Percentiles rank a stretch among this genome's conserved stretches.
phyloP scores from a whole-genome alignment of 192 early-diverging fungal species.

The Coemansia sp. region DNA sequence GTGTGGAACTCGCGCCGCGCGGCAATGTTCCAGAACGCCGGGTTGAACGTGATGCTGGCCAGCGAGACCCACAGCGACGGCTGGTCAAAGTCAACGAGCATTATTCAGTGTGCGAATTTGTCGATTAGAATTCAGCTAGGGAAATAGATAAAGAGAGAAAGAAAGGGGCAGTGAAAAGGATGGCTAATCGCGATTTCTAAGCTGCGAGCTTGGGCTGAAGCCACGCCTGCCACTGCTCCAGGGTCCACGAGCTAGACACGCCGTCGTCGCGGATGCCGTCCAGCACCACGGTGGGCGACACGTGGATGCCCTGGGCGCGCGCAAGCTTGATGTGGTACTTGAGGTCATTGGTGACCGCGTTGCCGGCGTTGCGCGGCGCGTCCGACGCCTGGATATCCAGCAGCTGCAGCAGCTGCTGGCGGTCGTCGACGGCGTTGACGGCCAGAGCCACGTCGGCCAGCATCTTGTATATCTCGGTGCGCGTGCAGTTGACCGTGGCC shows the following conservation, averaged over 20 bases:
- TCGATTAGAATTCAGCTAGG: no score
- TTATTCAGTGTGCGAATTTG: background rate
- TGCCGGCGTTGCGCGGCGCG: conserved; percentile 58
- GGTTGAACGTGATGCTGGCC: conserved; percentile 78
- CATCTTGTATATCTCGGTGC: conserved; percentile 53
- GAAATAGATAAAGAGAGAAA: background rate
- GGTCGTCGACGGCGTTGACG: conserved; percentile 50
- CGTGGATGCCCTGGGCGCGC: conserved; percentile 71
- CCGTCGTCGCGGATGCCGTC: conserved; percentile 62
- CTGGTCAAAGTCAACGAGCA: conserved; percentile 58
- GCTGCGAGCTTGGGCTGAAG: conserved; percentile 41
- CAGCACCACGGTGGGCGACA: conserved; percentile 68
- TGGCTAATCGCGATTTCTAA: no score
- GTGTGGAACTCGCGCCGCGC: conserved; percentile 78
- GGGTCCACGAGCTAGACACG: conserved; percentile 66
- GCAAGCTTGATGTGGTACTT: conserved; percentile 65
- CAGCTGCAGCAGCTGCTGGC: conserved; percentile 45
- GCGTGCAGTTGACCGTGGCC: conserved; percentile 53
- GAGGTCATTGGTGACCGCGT: conserved; percentile 63
- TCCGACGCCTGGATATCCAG: conserved; percentile 42
- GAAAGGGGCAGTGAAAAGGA: background rate
- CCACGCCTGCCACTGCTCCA: conserved; percentile 64
- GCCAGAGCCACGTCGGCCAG: conserved; percentile 51
- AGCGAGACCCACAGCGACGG: conserved; percentile 65
- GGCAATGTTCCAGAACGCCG: conserved; percentile 85